These are phyloP conservation scores for Rhizopus stolonifer DNA, from an alignment of 371 early-diverging fungal genomes.

Conservation along the genomic window DNA sequence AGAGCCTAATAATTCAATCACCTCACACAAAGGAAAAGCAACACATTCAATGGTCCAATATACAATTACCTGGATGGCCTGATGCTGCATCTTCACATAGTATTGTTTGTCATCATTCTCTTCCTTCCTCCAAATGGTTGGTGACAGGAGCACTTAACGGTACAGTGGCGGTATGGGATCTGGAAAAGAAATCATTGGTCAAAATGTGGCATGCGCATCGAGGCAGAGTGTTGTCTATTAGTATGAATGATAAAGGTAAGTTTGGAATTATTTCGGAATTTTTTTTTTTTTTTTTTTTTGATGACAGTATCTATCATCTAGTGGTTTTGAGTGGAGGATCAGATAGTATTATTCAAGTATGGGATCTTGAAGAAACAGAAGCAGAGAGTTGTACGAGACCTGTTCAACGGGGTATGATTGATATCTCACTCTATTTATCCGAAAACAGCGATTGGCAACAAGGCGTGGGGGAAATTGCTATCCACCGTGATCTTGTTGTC, in stretches of 20 bases:
- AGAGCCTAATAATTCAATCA: slow-evolving; percentile 28
- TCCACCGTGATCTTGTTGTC: slow-evolving; percentile 51
- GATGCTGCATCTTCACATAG: slow-evolving; percentile 23
- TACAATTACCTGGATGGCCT: slow-evolving; percentile 2
- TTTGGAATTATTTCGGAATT: not conserved
- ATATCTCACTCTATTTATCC: slow-evolving; percentile 41
- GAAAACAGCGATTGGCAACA: slow-evolving; percentile 52
- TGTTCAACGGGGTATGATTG: slow-evolving; percentile 42
- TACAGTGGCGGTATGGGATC: slow-evolving; percentile 55
- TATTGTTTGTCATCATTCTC: slow-evolving; percentile 52
- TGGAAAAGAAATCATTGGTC: slow-evolving; percentile 25
- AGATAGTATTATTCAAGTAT: slow-evolving; percentile 56
- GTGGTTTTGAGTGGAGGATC: slow-evolving; percentile 60
- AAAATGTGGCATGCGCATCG: slow-evolving; percentile 54
- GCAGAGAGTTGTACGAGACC: slow-evolving; percentile 1
- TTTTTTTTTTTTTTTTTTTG: not conserved
- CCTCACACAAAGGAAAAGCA: slow-evolving; percentile 25
- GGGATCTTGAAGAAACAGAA: slow-evolving; percentile 40
- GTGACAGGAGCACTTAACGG: slow-evolving; percentile 60
- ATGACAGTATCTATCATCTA: slow-evolving; percentile 2
- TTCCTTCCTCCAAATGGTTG: slow-evolving; percentile 39
- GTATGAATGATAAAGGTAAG: slow-evolving; percentile 53
- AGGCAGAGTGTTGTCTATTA: slow-evolving; percentile 56
- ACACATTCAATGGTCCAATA: not conserved
- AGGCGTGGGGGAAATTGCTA: slow-evolving; percentile 56